Evolutionary conservation across 352 stramenopile genomes (phyloP), one percentile per base, ranked within the genome.

Genomic region (Phytopythium vexans): DNA sequence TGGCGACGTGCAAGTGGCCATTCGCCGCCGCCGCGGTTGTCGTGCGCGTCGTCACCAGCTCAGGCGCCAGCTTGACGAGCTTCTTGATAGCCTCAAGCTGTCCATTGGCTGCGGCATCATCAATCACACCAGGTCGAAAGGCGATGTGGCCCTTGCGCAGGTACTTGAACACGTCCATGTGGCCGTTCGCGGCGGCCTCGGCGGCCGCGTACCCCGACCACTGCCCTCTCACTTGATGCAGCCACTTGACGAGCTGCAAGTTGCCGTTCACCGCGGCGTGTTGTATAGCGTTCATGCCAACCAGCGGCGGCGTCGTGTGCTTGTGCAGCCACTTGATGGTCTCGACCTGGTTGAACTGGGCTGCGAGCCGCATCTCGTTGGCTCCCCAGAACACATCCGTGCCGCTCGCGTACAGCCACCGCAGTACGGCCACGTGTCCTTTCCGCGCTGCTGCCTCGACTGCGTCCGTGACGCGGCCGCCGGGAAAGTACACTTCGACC

Each of bases 101-200:
- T 7, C 62, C 66, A 15, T 56, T 59, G 6, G 52, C 66, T 16
- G 66, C 66, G 7, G 66, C 66, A 7, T 64, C 62, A 32, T 72
- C 61, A 16, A 70, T 32, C 5, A 49, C 58, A n/a, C 49, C 52
- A 11, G 68, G 62, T 21, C 47, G 7, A 3, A 70, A 27, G 14
- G 67, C 66, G 6, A 42, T 63, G 36, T 74, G 62, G n/a, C 66
- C 66, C 36, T 74, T 74, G 12, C 64, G 63, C 61, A 74, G 62
- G 54, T 64, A 75, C 42, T 72, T 69, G 15, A 62, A 72, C 42
- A 76, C 60, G 9, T 66, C 49, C 36, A 74, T 40, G 43, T 75
- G 62, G 3, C 70, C 70, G 40, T 67, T 55, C 12, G 62, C 65
- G 0, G 64, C 64, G 10, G 70, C 70, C 34, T 64, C 49, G n/a